Evolutionary conservation across 345 rosid genomes (phyloP).

Genomic region (Draba incana): DNA sequence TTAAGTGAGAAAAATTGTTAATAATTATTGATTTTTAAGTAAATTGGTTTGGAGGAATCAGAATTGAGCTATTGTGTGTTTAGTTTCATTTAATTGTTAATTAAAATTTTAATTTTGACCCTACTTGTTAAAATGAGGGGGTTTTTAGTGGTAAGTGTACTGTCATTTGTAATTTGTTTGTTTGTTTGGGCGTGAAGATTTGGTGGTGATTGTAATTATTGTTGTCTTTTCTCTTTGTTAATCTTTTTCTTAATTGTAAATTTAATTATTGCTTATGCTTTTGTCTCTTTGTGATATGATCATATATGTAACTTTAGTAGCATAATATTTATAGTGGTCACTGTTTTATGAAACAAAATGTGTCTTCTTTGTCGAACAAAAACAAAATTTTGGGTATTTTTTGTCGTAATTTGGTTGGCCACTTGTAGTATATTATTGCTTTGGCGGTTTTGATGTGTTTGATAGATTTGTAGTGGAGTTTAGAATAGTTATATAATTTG

Average conservation of each 20-base stretch:
- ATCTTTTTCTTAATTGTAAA: background rate
- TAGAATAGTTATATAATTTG: no score
- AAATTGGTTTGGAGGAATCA: slow-evolving; percentile 14
- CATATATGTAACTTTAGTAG: background rate
- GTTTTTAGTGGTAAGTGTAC: slow-evolving; percentile 29
- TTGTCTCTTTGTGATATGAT: background rate
- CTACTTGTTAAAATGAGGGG: slow-evolving; percentile 28
- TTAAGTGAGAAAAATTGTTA: slow-evolving; percentile 2
- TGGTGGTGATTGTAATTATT: slow-evolving; percentile 41
- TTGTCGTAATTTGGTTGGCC: slow-evolving; percentile 23
- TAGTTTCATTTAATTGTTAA: background rate
- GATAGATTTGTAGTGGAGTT: no score
- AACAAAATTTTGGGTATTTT: background rate
- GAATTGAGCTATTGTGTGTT: background rate
- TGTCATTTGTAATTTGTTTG: slow-evolving; percentile 32
- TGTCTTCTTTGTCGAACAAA: background rate
- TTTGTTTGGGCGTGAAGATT: slow-evolving; percentile 36
- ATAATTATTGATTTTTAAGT: slow-evolving; percentile 17
- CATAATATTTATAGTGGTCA: background rate
- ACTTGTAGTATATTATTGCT: background rate
- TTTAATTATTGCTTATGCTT: background rate
- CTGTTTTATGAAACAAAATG: slow-evolving; percentile 6
- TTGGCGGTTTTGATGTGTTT: slow-evolving; percentile 6
- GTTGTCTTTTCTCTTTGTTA: slow-evolving; percentile 8
- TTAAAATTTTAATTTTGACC: slow-evolving; percentile 11